Evolutionary conservation across 306 rosid genomes (phyloP).

Genomic region (Aeschynomene evenia): DNA sequence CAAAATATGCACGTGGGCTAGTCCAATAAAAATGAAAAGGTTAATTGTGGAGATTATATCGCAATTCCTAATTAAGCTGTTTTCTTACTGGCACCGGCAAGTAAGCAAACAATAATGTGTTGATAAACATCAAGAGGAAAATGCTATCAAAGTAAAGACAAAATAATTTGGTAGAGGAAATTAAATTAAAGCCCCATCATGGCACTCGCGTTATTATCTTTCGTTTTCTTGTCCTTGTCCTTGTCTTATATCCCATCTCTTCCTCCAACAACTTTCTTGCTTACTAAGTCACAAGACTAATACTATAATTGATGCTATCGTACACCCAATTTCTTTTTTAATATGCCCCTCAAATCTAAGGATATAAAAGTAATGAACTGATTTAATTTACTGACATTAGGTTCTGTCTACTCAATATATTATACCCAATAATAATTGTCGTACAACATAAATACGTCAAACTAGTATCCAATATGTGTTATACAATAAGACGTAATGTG

Average conservation of each 20-base stretch:
- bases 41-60: neutral
- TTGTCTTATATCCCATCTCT: neutral
- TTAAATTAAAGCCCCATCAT: too few species aligned
- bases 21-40: neutral
- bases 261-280: neutral
- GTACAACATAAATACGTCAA: too few species aligned
- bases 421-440: too few species aligned
- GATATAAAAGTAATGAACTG: neutral
- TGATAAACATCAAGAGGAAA: conserved; percentile 24
- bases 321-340: neutral
- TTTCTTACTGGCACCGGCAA: conserved; percentile 28
- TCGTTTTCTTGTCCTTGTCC: conserved; percentile 23
- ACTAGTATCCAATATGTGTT: too few species aligned
- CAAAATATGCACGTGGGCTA: neutral
- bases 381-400: neutral
- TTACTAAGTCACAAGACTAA: conserved; percentile 1
- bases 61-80: neutral
- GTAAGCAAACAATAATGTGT: neutral
- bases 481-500: too few species aligned
- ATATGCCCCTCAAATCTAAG: neutral
- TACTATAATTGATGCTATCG: neutral
- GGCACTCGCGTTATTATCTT: conserved; percentile 23
- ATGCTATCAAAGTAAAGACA: conserved; percentile 8
- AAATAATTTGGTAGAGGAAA: conserved; percentile 21
- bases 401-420: neutral